phyloP scores from a whole-genome alignment of 2,329 filamentous ascomycete genomes.

The Talaromyces verruculosus region DNA sequence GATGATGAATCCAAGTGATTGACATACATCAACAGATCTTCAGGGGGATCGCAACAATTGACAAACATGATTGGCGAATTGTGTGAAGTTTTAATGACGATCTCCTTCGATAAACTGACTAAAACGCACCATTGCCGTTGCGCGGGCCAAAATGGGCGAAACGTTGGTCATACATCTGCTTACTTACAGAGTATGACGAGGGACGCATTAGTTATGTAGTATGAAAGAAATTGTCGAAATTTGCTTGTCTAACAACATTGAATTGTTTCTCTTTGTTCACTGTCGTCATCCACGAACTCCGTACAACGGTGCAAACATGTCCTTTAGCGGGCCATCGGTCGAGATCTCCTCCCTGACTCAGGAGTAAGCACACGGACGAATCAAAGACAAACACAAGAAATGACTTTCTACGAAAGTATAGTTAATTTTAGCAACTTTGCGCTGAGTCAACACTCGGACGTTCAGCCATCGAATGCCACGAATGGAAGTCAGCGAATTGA shows the following conservation, averaged over 20 bases:
- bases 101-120: neutral
- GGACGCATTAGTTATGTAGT: neutral
- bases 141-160: neutral
- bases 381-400: neutral
- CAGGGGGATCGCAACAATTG: neutral
- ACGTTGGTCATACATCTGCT: neutral
- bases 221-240: neutral
- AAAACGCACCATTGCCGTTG: neutral
- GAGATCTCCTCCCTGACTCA: neutral
- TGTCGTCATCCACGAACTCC: neutral
- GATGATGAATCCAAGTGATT: neutral
- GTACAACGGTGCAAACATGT: neutral
- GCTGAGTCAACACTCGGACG: neutral
- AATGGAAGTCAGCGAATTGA: neutral
- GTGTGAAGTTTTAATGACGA: neutral
- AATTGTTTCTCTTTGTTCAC: neutral
- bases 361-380: neutral
- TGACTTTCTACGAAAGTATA: neutral
- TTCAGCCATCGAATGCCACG: neutral
- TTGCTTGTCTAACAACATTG: neutral
- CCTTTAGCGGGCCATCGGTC: neutral
- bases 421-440: neutral
- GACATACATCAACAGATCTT: neutral
- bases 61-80: neutral
- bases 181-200: neutral